Evolutionary conservation across 768 basidiomycete species (phyloP).

Genomic region (Erythrobasidium yunnanense): DNA sequence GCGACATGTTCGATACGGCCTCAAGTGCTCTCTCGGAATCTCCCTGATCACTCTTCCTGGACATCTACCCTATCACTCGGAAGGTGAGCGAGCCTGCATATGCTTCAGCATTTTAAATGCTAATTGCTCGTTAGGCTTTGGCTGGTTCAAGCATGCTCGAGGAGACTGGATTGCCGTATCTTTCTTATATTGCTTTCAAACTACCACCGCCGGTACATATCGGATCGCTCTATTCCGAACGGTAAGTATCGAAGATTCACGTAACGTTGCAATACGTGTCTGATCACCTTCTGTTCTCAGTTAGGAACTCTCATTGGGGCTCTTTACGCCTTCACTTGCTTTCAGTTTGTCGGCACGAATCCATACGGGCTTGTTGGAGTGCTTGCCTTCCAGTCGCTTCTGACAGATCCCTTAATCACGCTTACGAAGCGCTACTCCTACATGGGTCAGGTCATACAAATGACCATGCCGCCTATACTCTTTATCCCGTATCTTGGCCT

Average conservation of each 20-base stretch:
- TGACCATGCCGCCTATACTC: conserved; percentile 9
- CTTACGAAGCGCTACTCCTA: neutral
- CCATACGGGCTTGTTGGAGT: conserved; percentile 12
- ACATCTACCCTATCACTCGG: neutral
- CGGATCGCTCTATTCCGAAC: conserved; percentile 4
- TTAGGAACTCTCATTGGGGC: conserved; percentile 6
- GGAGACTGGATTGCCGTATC: conserved; percentile 8
- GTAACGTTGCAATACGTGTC: no score
- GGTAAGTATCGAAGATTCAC: neutral
- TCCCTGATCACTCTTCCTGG: conserved; percentile 11
- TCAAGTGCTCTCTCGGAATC: conserved; percentile 4
- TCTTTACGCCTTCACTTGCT: neutral
- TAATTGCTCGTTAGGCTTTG: neutral
- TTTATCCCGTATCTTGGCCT: conserved; percentile 12
- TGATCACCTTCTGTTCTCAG: no score
- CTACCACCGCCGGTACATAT: conserved; percentile 15
- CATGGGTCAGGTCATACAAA: no score
- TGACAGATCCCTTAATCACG: neutral
- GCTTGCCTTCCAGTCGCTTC: neutral
- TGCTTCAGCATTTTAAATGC: no score
- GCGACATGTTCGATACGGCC: conserved; percentile 1
- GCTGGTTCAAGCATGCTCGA: neutral
- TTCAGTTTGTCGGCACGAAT: neutral
- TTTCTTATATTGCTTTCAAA: conserved; percentile 18
- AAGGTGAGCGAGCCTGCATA: neutral